Percentiles rank a stretch among this genome's conserved stretches.
phyloP scores from a whole-genome alignment of 1,284 basidiomycete genomes.

The Ustilago nuda region DNA sequence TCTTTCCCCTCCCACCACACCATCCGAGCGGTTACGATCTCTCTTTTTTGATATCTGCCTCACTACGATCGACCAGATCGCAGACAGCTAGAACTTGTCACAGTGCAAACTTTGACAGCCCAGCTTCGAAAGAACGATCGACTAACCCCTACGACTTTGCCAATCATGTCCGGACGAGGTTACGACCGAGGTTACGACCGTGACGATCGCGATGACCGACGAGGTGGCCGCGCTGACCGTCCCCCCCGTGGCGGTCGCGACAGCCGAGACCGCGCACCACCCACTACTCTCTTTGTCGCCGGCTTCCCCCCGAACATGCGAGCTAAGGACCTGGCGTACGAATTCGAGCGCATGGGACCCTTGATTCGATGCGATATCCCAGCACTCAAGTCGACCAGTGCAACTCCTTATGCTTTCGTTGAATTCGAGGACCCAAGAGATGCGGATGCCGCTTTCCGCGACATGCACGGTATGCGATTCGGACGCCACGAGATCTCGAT shows the following conservation, averaged over 20 bases:
- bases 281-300: constrained; percentile 54
- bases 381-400: constrained; percentile 51
- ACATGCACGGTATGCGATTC: constrained; percentile 64
- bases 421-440: constrained; percentile 64
- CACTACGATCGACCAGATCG: neutral
- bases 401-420: constrained; percentile 62
- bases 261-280: constrained; percentile 40
- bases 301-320: constrained; percentile 62
- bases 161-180: constrained; percentile 38
- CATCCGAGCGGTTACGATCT: neutral
- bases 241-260: constrained; percentile 18
- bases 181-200: constrained; percentile 44
- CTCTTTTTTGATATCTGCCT: neutral
- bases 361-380: constrained; percentile 65
- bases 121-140: neutral
- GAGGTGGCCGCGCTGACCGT: constrained; percentile 25
- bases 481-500: constrained; percentile 56
- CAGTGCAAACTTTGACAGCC: neutral
- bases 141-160: neutral
- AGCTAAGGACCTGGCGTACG: constrained; percentile 63
- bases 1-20: constrained; percentile 12
- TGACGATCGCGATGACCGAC: constrained; percentile 45
- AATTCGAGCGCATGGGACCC: constrained; percentile 63
- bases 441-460: constrained; percentile 58
- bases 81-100: no score